These are phyloP conservation scores for Aspergillus haitiensis DNA, from an alignment of 495 filamentous ascomycete species.

Conservation along the genomic window DNA sequence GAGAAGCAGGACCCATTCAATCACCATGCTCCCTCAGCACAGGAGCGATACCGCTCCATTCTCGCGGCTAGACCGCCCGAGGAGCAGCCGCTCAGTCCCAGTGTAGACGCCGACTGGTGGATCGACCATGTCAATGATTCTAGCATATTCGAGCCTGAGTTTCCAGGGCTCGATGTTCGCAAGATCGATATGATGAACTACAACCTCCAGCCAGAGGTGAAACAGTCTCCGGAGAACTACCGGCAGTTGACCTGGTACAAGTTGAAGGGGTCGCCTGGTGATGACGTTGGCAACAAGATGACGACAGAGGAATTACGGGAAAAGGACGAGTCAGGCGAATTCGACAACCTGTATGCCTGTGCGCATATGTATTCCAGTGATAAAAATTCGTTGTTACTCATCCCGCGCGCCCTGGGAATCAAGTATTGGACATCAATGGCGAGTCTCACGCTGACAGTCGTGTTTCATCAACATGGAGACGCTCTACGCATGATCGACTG, in stretches of 20 bases:
- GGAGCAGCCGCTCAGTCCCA: slow-evolving; percentile 40
- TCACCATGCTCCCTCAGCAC: slow-evolving; percentile 43
- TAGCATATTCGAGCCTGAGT: slow-evolving; percentile 39
- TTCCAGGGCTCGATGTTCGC: slow-evolving; percentile 60
- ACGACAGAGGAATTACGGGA: slow-evolving; percentile 18
- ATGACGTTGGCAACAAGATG: slow-evolving; percentile 14
- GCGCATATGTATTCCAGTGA: slow-evolving; percentile 69
- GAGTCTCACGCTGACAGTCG: slow-evolving; percentile 61
- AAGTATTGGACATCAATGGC: slow-evolving; percentile 55
- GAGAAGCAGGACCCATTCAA: slow-evolving; percentile 35
- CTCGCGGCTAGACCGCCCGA: slow-evolving; percentile 42
- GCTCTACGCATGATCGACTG: slow-evolving; percentile 45
- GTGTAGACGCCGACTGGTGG: slow-evolving; percentile 52
- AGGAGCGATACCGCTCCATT: slow-evolving; percentile 39
- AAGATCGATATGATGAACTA: slow-evolving; percentile 63
- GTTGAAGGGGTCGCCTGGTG: slow-evolving; percentile 44
- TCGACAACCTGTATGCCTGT: slow-evolving; percentile 60
- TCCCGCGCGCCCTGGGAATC: slow-evolving; percentile 59
- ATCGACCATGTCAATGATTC: slow-evolving; percentile 29
- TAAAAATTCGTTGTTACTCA: slow-evolving; percentile 65
- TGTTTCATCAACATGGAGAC: slow-evolving; percentile 54
- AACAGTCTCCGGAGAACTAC: slow-evolving; percentile 49
- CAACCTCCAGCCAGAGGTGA: slow-evolving; percentile 46
- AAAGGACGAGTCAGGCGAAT: slow-evolving; percentile 35
- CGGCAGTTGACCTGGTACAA: slow-evolving; percentile 62